Evolutionary conservation across 805 yeast species (phyloP), one percentile per base, ranked within the genome.

Genomic region (Sugiyamaella americana): DNA sequence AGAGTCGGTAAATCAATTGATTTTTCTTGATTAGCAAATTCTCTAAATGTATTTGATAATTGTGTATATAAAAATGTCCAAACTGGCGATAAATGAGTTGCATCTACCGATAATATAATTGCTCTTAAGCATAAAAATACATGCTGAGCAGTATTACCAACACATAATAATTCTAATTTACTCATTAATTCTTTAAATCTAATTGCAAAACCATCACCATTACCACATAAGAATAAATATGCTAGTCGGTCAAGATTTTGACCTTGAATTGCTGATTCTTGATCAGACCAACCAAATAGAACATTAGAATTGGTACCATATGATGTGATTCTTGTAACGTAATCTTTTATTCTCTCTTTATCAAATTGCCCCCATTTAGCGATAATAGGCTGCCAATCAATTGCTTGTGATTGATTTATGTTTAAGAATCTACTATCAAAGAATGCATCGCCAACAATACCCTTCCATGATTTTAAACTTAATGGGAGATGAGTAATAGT

Each of bases 241-340:
- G 84, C 67, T 1, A 87, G 70, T 44, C 94, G 73, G 47, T 76
- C 75, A 40, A 89, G 58, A 39, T 79, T 76, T 50, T 68, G 66
- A 2, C 72, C 65, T 51, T 79, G 78, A 21, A 67, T 65, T 32
- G 74, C 74, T 11, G 76, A 70, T 54, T 84, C 93, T 13, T 81
- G 76, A 47, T 84, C 87, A 50, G 79, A 82, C 80, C 89, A 82
- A 32, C 76, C 80, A 64, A 86, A 87, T 3, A 84, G 68, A 18
- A 81, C 79, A 2, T 84, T 74, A 0, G 80, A 71, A 37, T 63
- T 66, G 19, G 79, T 68, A 2, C 81, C 75, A 44, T 72, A 71
- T 29, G 76, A 61, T 40, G 76, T 73, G 1, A 72, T 55, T 38
- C 67, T 63, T 17, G 56, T 46, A 39, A 79, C 42, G 29, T 44